Evolutionary conservation across 805 yeast genomes (phyloP), one percentile per base, ranked within the genome.

Genomic region (Ogataea populi-albae): DNA sequence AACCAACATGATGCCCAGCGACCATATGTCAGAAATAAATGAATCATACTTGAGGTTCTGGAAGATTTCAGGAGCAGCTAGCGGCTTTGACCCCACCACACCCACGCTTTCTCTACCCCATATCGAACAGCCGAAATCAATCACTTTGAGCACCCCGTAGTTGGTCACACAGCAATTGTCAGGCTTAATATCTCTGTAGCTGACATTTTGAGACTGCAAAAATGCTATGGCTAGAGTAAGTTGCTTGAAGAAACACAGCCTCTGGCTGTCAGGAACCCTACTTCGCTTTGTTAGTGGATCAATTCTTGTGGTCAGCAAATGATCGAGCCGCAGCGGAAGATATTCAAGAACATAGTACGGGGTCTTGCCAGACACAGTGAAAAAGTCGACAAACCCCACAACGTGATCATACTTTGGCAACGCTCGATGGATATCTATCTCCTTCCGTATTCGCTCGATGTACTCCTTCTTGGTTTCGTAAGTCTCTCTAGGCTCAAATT

Each of bases 161-260:
- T 14, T 16, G 29, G 49, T 59, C 15, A 73, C 32, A 22, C 73
- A 62, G 30, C 73, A 45, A 41, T 75, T 75, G 18, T 65, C 73
- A 17, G 69, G 56, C 51, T 75, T 75, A 34, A 75, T 47, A 53
- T 75, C 81, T 26, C 79, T 57, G 48, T 75, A 80, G 40, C 71
- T 66, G 11, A 71, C 44, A 12, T 37, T 35, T 4, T 35, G 22
- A 2, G 35, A 31, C 7, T 75, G 79, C 26, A 75, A 40, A 46
- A 62, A 66, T 2, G 29, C 12, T 4, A 75, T 46, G 0, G 67
- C 77, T 3, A 26, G 20, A 12, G 64, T 49, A 3, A 71, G 36
- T 48, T 75, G 79, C 35, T 58, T 61, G 65, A 69, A 68, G 26
- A 61, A 52, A 34, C 68, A 56, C 14, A 60, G 32, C 23, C 52